A percentile compares a stretch with the other conserved stretches of the same genome.
phyloP scores from a whole-genome alignment of 2,329 filamentous ascomycete species.

The Knufia fluminis region DNA sequence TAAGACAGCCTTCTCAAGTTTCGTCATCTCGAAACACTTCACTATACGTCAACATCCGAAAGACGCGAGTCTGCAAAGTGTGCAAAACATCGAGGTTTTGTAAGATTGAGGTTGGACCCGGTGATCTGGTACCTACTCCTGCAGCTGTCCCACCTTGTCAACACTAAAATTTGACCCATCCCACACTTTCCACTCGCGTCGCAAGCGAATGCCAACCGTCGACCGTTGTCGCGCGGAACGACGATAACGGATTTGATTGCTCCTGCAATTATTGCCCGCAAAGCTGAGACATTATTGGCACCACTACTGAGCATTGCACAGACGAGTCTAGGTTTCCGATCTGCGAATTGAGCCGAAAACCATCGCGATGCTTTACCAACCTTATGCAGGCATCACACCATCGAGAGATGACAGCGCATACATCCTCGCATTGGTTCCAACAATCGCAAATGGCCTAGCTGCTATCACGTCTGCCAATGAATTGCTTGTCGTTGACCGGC shows the following conservation, averaged over 20 bases:
- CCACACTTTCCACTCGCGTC: neutral
- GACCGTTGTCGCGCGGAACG: neutral
- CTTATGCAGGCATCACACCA: slow-evolving; percentile 6
- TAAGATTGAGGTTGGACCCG: neutral
- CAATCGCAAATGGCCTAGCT: slow-evolving; percentile 14
- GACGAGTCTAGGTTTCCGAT: too few relatives aligned
- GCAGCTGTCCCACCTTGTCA: neutral
- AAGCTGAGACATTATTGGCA: neutral
- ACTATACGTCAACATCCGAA: too few relatives aligned
- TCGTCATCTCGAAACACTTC: neutral
- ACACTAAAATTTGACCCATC: neutral
- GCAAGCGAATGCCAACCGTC: neutral
- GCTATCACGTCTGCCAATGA: slow-evolving; percentile 22
- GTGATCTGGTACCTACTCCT: neutral
- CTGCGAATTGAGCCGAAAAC: too few relatives aligned
- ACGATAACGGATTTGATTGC: neutral
- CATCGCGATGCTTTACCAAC: slow-evolving; percentile 2
- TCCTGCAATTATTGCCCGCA: neutral
- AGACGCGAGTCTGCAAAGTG: too few relatives aligned
- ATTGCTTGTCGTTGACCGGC: slow-evolving; percentile 17
- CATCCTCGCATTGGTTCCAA: slow-evolving; percentile 20
- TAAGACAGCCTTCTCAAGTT: too few relatives aligned
- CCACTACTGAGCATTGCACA: too few relatives aligned
- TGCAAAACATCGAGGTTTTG: too few relatives aligned
- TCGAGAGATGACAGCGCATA: slow-evolving; percentile 17